phyloP scores from a whole-genome alignment of 352 stramenopile genomes.

The Globisporangium emineosum region DNA sequence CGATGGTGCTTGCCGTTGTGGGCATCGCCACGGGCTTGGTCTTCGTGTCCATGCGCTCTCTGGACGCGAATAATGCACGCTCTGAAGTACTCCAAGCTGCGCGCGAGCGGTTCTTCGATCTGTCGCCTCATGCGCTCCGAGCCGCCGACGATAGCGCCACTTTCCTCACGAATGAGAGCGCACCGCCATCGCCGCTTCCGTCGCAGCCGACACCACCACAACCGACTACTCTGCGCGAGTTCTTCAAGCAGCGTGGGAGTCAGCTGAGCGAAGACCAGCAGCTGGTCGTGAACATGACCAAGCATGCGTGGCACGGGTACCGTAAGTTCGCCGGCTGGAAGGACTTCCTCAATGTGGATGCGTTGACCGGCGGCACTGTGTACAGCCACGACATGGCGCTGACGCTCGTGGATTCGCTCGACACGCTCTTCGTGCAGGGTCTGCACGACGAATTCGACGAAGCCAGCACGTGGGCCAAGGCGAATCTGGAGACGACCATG shows the following conservation, averaged over 20 bases:
- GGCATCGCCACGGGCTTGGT: no score
- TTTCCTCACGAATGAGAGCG: no score
- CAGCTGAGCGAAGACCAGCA: conserved; percentile 38
- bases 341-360: conserved; percentile 36
- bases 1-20: no score
- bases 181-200: no score
- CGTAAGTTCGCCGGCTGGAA: conserved; percentile 31
- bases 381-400: conserved; percentile 64
- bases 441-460: conserved; percentile 62
- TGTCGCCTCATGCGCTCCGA: no score
- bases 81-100: no score
- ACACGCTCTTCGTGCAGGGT: conserved; percentile 66
- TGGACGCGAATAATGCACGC: no score
- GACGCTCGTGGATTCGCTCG: conserved; percentile 59
- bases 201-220: no score
- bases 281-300: conserved; percentile 49
- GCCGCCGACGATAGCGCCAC: no score
- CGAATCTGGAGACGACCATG: conserved; percentile 35
- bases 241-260: conserved; percentile 21
- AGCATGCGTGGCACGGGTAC: conserved; percentile 55
- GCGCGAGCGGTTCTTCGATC: no score
- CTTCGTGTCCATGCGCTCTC: no score
- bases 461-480: conserved; percentile 49
- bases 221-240: conserved; percentile 12
- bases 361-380: conserved; percentile 20